Conservation (phyloP, 2,329 filamentous ascomycete genomes). For the Diaporthe velutina region DNA sequence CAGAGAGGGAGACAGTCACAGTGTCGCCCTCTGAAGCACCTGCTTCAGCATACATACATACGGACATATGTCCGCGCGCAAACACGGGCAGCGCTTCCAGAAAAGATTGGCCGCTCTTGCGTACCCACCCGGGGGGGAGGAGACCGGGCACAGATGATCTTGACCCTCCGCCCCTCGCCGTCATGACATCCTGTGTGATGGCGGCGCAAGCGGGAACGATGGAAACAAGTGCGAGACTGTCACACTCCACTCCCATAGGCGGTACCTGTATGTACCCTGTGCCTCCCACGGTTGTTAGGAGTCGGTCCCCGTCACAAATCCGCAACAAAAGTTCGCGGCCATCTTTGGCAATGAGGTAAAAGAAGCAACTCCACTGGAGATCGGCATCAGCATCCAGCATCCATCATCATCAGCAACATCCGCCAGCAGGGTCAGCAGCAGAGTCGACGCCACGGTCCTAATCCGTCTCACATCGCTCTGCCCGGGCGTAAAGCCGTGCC, state of each 20-base stretch:
- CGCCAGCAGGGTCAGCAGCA: neutral
- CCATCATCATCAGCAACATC: neutral
- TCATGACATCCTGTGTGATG: slow-evolving; percentile 24
- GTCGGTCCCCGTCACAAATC: neutral
- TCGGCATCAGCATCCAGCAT: slow-evolving; percentile 1
- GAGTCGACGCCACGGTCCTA: slow-evolving; percentile 17
- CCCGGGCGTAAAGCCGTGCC: slow-evolving; percentile 33
- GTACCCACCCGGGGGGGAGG: slow-evolving; percentile 2
- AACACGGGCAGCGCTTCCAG: slow-evolving; percentile 25
- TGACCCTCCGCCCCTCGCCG: slow-evolving; percentile 1
- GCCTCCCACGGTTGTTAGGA: neutral
- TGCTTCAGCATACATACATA: neutral
- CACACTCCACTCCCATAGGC: slow-evolving; percentile 3
- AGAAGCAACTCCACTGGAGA: slow-evolving; percentile 3
- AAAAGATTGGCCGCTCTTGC: slow-evolving; percentile 23
- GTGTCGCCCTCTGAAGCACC: neutral
- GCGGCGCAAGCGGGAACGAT: slow-evolving; percentile 33
- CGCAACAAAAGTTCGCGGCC: slow-evolving; percentile 7
- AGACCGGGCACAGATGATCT: neutral
- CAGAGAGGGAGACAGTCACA: neutral
- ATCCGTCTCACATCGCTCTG: slow-evolving; percentile 30
- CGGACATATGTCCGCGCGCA: slow-evolving; percentile 13
- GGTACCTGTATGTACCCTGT: neutral
- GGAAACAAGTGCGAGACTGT: slow-evolving; percentile 30
- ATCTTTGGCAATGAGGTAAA: neutral